These are phyloP conservation scores for Acer saccharum DNA, from an alignment of 345 rosid species.

Conservation along the genomic window DNA sequence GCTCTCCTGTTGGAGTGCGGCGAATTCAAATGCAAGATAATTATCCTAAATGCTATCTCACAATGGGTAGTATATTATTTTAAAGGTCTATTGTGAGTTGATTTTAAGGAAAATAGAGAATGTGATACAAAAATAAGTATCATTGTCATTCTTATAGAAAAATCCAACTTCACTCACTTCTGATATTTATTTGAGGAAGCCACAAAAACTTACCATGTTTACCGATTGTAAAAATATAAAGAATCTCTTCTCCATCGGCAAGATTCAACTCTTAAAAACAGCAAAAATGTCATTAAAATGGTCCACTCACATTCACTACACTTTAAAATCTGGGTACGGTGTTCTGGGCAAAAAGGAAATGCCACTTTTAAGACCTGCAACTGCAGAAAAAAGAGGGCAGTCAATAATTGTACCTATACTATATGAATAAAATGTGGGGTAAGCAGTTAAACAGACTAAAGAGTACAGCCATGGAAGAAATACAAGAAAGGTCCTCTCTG, in stretches of 20 bases:
- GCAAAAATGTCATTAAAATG: background rate
- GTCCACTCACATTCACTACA: background rate
- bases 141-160: background rate
- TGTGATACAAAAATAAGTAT: background rate
- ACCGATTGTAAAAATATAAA: background rate
- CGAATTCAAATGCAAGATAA: too few species aligned
- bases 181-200: background rate
- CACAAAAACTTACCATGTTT: background rate
- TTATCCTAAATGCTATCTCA: too few species aligned
- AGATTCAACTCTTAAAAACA: background rate
- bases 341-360: background rate
- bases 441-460: background rate
- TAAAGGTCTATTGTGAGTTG: too few species aligned
- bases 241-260: too few species aligned
- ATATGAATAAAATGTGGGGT: background rate
- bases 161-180: background rate
- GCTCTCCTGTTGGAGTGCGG: too few species aligned
- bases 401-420: background rate
- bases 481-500: background rate
- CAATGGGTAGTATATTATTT: too few species aligned
- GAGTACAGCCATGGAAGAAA: background rate
- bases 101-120: background rate
- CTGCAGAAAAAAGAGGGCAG: background rate
- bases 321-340: background rate
- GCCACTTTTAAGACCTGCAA: background rate